A percentile compares a stretch with the other conserved stretches of the same genome.
These are phyloP conservation scores for Candida frijolesensis DNA, from an alignment of 1,139 yeast genomes.

Conservation along the genomic window DNA sequence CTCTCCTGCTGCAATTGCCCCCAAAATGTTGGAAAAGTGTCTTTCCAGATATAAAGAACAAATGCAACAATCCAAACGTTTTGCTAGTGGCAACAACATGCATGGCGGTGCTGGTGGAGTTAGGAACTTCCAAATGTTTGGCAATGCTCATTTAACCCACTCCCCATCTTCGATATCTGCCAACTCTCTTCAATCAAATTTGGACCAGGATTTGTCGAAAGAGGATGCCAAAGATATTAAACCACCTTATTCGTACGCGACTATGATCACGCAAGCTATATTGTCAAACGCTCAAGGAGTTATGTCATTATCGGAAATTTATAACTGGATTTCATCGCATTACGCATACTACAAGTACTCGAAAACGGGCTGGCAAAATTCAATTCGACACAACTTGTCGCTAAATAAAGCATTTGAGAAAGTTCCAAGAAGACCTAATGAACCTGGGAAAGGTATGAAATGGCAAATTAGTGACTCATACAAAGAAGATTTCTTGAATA, in stretches of 20 bases:
- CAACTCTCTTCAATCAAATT: conserved; percentile 46
- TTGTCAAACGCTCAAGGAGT: conserved; percentile 86
- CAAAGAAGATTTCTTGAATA: conserved; percentile 78
- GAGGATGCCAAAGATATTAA: conserved; percentile 92
- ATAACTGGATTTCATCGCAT: conserved; percentile 83
- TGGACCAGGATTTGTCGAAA: conserved; percentile 74
- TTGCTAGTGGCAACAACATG: conserved; percentile 13
- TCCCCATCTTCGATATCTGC: conserved; percentile 46
- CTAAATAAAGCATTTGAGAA: conserved; percentile 74
- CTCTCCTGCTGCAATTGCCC: conserved; percentile 69
- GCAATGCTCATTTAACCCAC: conserved; percentile 38
- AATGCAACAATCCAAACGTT: conserved; percentile 8
- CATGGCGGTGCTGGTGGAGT: too few relatives aligned
- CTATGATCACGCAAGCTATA: conserved; percentile 97
- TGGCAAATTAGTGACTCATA: conserved; percentile 93
- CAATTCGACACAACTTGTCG: conserved; percentile 61
- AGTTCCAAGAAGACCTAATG: conserved; percentile 92
- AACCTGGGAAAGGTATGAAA: conserved; percentile 99
- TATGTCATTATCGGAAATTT: conserved; percentile 86
- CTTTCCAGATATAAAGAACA: conserved; percentile 34
- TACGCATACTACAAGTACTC: conserved; percentile 91
- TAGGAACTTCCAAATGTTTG: conserved; percentile 59
- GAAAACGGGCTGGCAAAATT: conserved; percentile 84
- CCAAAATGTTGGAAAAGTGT: conserved; percentile 46
- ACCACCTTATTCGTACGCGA: conserved; percentile 97